Evolutionary conservation across 768 basidiomycete species (phyloP).

Genomic region (Mycena indigotica): DNA sequence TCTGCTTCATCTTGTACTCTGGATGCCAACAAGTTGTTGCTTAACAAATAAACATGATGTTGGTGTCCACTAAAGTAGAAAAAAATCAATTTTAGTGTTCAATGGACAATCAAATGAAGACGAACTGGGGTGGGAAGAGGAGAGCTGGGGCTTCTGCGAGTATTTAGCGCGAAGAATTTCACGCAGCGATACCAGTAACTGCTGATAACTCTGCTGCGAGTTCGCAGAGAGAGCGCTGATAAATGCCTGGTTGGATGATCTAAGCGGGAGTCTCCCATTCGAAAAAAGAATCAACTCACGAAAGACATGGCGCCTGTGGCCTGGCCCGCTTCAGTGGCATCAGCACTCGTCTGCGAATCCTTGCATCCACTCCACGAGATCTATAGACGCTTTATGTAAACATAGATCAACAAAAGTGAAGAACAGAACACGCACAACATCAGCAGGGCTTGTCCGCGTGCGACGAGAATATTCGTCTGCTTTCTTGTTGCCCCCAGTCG

Average conservation of each 20-base stretch:
- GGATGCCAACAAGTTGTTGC: conserved; percentile 2
- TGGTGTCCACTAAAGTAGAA: conserved; percentile 47
- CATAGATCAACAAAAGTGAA: neutral
- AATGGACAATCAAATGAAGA: too few species aligned
- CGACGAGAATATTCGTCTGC: conserved; percentile 61
- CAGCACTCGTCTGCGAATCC: conserved; percentile 82
- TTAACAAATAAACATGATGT: conserved; percentile 34
- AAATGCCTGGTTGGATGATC: conserved; percentile 51
- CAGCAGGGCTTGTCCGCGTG: conserved; percentile 79
- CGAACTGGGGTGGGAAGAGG: too few species aligned
- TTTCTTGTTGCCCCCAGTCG: conserved; percentile 65
- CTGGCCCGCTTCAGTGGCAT: conserved; percentile 64
- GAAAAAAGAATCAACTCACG: conserved; percentile 39
- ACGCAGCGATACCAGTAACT: conserved; percentile 48
- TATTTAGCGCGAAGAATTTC: conserved; percentile 48
- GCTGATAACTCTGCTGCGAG: conserved; percentile 53
- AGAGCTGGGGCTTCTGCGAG: conserved; percentile 63
- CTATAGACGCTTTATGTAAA: too few species aligned
- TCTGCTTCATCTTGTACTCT: too few species aligned
- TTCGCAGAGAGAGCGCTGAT: conserved; percentile 53
- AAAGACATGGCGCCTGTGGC: conserved; percentile 82
- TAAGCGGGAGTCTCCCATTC: neutral
- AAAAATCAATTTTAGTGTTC: too few species aligned
- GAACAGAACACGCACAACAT: conserved; percentile 61
- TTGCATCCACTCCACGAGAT: conserved; percentile 88